Base-by-base conservation (phyloP, 768 basidiomycete species). In the Boletus pseudo-olivaceus region DNA sequence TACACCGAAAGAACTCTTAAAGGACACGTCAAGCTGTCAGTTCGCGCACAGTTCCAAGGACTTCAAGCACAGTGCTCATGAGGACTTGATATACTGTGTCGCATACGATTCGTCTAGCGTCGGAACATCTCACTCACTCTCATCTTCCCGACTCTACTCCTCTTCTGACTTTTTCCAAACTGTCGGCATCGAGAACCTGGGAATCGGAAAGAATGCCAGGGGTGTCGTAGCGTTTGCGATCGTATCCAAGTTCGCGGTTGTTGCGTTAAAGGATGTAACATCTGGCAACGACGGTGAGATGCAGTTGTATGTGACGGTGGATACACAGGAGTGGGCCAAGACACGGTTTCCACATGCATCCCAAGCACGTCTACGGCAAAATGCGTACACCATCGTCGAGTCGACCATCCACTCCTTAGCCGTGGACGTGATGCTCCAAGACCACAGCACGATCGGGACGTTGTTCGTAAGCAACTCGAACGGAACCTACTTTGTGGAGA, bases 311-410 rank as follows among this genome's bases (percentile, higher is more conserved):
- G 93, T 97, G 35, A 83, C 89, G 0, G 78, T 90, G 5, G 90
- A 98, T 68, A 85, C 90, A 7, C 78, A 81, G 63, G 80, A 76
- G 2, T 99, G 94, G 94, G 87, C 88, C 2, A 84, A 87, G 61
- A 93, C 92, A 2, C 84, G 85, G 55, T 98, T 99, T 77, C 97
- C 97, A 3, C 97, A 97, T 65, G 87, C 90, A 3, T 86, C 84
- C 0, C 84, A 82, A 3, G 86, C 88, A 2, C 78, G 80, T 34
- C 79, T 97, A 14, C 81, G 85, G 7, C 93, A 95, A 74, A 95
- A 96, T 66, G 90, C 91, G 7, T 98, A 99, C 68, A 99, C 97
- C 10, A 85, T 99, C 62, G 88, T 99, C 55, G 94, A 98, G 71
- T 89, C 87, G 4, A 95, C 93, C 9, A 85, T 87, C 0, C 93